Percentiles rank a stretch among this genome's conserved stretches.
Conservation (phyloP, 352 stramenopile genomes). For the Blastocystis sp. region DNA sequence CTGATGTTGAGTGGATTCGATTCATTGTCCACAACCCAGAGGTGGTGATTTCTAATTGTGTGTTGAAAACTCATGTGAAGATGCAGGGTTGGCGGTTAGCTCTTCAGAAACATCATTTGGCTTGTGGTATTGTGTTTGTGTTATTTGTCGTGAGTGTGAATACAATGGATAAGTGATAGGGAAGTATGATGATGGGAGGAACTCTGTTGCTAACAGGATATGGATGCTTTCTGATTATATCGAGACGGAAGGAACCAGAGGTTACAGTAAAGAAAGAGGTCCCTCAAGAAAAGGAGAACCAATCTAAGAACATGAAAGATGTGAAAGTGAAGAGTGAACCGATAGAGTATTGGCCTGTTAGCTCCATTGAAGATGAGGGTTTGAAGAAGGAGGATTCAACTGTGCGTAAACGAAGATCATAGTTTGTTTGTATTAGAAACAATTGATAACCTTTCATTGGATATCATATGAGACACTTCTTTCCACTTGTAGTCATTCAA, state of each 20-base stretch:
- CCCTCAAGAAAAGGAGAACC: background rate
- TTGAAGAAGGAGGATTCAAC: background rate
- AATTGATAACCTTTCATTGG: too few relatives aligned
- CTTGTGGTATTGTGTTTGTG: conserved; percentile 23
- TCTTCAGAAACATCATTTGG: conserved; percentile 4
- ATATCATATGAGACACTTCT: background rate
- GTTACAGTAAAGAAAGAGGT: background rate
- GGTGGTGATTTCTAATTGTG: background rate
- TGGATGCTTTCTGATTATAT: background rate
- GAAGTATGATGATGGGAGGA: background rate
- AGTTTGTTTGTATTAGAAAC: background rate
- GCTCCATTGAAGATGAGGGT: background rate
- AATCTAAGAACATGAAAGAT: background rate
- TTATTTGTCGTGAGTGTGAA: background rate
- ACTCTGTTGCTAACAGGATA: background rate
- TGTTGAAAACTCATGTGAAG: background rate
- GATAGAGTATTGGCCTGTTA: background rate
- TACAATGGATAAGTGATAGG: background rate
- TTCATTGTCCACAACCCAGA: conserved; percentile 28
- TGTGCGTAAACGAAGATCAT: background rate
- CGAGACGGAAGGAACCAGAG: background rate
- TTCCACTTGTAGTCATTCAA: conserved; percentile 31
- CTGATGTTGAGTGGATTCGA: background rate
- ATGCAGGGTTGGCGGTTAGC: background rate
- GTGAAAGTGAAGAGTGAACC: background rate